Evolutionary conservation across 257 asterid genomes (phyloP), one percentile per base, ranked within the genome.

Genomic region (Plantago major): DNA sequence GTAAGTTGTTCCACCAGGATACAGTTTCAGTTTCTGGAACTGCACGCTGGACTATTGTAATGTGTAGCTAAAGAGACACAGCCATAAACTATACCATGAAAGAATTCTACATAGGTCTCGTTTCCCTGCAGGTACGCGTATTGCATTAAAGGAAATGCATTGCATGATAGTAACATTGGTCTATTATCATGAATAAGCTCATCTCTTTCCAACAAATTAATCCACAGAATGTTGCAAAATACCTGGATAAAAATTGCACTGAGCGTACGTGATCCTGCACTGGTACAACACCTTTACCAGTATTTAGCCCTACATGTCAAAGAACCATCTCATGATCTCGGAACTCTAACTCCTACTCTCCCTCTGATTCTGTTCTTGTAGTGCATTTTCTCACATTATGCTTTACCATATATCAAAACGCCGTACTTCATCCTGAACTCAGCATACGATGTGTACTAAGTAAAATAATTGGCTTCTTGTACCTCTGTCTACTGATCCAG

Each of bases 351-450:
- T 49, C 22, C 16, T 37, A 42, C 33, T 14, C 5, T 58, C 33
- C n/a, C 18, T 19, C 47, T 11, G 8, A 10, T n/a, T n/a, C n/a
- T n/a, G n/a, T n/a, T n/a, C n/a, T n/a, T n/a, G n/a, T n/a, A n/a
- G n/a, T n/a, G n/a, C 75, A 75, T 92, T 79, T 92, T 92, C 82
- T 96, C 99, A 0, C 99, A 92, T 68, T 86, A 92, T 63, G 84
- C 76, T 28, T 73, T 92, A 49, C 76, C 82, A 43, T 84, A 74
- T 68, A 87, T 89, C 58, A 74, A 8, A 67, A 81, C 97, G 8
- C 99, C 99, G 28, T 78, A 74, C 73, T 92, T 92, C 84, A 74
- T 92, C 78, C 68, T 92, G 73, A 92, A 92, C 82, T 65, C 99
- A 3, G 99, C 97, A 7, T 92, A 89, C 68, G 99, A 92, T 66